Base-by-base conservation (phyloP, 2,329 filamentous ascomycete species). In the Didymella sp. region DNA sequence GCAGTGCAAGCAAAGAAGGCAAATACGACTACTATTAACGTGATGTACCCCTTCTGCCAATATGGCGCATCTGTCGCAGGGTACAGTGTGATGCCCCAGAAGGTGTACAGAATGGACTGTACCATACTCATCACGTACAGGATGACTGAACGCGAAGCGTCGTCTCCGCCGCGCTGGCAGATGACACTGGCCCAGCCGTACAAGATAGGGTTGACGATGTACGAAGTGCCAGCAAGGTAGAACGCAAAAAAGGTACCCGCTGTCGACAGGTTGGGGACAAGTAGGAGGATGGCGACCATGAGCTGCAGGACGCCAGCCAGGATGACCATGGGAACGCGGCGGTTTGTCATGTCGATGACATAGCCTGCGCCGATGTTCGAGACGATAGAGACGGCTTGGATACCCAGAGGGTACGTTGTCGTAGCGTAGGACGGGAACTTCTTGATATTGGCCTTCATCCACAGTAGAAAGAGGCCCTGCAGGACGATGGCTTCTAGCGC, bases 321-420 rank as follows among this genome's bases (percentile, higher is more conserved):
- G 1, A 77, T 51, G 4, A 73, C 73, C 69, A 78, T 77, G 2
- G 74, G 73, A 9, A 75, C 63, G 27, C 70, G 71, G 3, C 64
- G 62, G 21, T 73, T 70, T 0, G 77, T 78, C 21, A 69, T 66
- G 46, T 79, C 76, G 51, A 78, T 78, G 21, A 75, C 64, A 46
- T 73, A 68, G 17, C 73, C 76, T 22, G 74, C 75, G 2, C 71
- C 61, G 12, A 77, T 69, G 41, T 76, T 76, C 6, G 83, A 84
- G 0, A 82, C 71, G 31, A 87, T 86, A 2, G 84, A 85, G 0
- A 82, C 80, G 0, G 83, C 84, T 0, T 84, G 80, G 0, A 87
- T 81, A 2, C 83, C 84, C 0, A 84, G 81, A 0, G 84, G 84
- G 45, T 85, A 86, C 61, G 84, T 82, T 64, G 86, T 87, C 11